A percentile compares a stretch with the other conserved stretches of the same genome.
phyloP scores from a whole-genome alignment of 2,329 filamentous ascomycete species.

The Amauroascus verrucosus region DNA sequence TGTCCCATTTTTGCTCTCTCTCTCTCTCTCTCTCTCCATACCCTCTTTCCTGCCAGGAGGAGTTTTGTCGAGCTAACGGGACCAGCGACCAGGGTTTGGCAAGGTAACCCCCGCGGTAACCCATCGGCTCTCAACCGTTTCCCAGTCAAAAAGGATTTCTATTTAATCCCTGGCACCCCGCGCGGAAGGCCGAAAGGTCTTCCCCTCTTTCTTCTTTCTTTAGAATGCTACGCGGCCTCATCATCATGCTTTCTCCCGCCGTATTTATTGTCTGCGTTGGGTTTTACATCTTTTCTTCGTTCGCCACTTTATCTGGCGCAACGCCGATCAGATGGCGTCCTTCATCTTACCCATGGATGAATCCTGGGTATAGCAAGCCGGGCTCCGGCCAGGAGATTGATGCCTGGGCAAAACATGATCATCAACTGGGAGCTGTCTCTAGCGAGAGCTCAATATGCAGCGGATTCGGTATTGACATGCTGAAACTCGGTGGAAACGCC shows the following conservation, averaged over 20 bases:
- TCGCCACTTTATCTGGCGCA: constrained; percentile 11
- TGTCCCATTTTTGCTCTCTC: no score
- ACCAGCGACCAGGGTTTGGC: background rate
- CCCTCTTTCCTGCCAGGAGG: background rate
- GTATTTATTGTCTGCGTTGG: constrained; percentile 11
- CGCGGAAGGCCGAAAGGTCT: background rate
- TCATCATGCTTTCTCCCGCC: constrained; percentile 13
- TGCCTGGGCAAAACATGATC: constrained; percentile 2
- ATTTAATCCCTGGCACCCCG: constrained; percentile 5
- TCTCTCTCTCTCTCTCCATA: background rate
- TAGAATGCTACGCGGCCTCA: constrained; percentile 6
- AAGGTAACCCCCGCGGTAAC: background rate
- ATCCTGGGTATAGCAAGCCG: background rate
- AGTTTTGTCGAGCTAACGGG: background rate
- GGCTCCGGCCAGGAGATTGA: background rate
- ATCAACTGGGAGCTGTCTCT: constrained; percentile 52
- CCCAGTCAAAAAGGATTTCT: background rate
- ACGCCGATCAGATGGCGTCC: constrained; percentile 7
- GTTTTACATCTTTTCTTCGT: constrained; percentile 15
- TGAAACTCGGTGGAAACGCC: constrained; percentile 57
- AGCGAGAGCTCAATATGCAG: constrained; percentile 62
- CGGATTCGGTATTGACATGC: constrained; percentile 53
- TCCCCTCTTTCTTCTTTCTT: constrained; percentile 3
- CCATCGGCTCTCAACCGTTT: background rate
- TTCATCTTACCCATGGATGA: background rate